Conservation (phyloP, 495 filamentous ascomycete species). For the Trichodelitschia bisporula region DNA sequence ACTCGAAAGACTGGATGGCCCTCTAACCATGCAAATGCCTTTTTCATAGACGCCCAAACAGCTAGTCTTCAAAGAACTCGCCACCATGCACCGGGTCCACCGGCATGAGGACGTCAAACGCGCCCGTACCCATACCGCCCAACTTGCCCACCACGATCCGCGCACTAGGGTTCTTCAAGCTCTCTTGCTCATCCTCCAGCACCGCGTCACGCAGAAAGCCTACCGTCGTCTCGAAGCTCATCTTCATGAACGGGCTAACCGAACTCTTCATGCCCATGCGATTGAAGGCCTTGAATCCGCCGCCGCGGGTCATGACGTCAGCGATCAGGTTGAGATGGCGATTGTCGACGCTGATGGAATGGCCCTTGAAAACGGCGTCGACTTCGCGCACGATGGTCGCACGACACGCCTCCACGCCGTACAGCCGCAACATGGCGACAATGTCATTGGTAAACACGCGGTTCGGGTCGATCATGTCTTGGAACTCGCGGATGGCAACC, state of each 20-base stretch:
- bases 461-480: conserved; percentile 69
- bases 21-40: too few relatives aligned
- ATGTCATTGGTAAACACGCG: conserved; percentile 82
- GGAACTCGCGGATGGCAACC: conserved; percentile 65
- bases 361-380: conserved; percentile 60
- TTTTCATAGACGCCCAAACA: too few relatives aligned
- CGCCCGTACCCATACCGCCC: conserved; percentile 65
- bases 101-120: conserved; percentile 66
- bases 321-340: conserved; percentile 89
- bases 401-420: conserved; percentile 85
- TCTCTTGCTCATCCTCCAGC: conserved; percentile 70
- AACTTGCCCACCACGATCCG: conserved; percentile 71
- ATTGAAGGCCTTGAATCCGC: conserved; percentile 74
- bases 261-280: conserved; percentile 63
- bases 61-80: too few relatives aligned
- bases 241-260: conserved; percentile 80
- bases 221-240: conserved; percentile 95
- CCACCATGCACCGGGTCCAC: too few relatives aligned
- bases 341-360: conserved; percentile 83
- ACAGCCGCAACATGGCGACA: conserved; percentile 52
- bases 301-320: conserved; percentile 84
- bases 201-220: conserved; percentile 82
- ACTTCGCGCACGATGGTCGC: conserved; percentile 72
- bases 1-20: too few relatives aligned
- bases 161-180: conserved; percentile 60